Conservation (phyloP, 176 grass and related monocot species). For the Poa annua region DNA sequence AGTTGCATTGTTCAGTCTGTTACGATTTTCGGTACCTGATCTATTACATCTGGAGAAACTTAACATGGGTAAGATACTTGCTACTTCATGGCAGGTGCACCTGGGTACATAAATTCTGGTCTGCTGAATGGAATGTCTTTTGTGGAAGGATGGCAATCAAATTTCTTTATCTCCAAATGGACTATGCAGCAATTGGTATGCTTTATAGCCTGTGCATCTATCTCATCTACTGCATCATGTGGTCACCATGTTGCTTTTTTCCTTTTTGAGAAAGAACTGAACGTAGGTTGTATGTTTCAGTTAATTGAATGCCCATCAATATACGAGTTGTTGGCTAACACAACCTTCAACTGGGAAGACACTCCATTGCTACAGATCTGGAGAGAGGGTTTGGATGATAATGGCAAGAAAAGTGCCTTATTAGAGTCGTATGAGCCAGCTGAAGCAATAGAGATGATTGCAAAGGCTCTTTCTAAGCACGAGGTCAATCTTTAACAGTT, state of each 20-base stretch:
- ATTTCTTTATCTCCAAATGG: conserved; percentile 97
- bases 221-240: conserved; percentile 23
- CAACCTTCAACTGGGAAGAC: conserved; percentile 72
- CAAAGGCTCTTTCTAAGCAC: conserved; percentile 85
- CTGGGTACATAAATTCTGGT: conserved; percentile 88
- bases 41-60: neutral
- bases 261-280: conserved; percentile 26
- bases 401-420: conserved; percentile 60
- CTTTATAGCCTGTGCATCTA: conserved; percentile 29
- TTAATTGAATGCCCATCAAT: conserved; percentile 97
- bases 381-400: conserved; percentile 60
- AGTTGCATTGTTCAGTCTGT: neutral
- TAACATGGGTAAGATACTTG: conserved; percentile 38
- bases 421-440: conserved; percentile 81
- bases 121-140: conserved; percentile 96
- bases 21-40: neutral
- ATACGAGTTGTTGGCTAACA: conserved; percentile 84
- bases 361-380: conserved; percentile 88
- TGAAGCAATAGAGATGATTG: conserved; percentile 79
- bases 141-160: conserved; percentile 91
- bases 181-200: conserved; percentile 98
- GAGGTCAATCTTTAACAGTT: conserved; percentile 51
- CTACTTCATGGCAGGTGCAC: conserved; percentile 73
- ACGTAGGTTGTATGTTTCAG: conserved; percentile 56
- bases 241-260: conserved; percentile 2